Base-by-base conservation (phyloP, 2,329 filamentous ascomycete genomes). In the Microcyclosporella mali region DNA sequence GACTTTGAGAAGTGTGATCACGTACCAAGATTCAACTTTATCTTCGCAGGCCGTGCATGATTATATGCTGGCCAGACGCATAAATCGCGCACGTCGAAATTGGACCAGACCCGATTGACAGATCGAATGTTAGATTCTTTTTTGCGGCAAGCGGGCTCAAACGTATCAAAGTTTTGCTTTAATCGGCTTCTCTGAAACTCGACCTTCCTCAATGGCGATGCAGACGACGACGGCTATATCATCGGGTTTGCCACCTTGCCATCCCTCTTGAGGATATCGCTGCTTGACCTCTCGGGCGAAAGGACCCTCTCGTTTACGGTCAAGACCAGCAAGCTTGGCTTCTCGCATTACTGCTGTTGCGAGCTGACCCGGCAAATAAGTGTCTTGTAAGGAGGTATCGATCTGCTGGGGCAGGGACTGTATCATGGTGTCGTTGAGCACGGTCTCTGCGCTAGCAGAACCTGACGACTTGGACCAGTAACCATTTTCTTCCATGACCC, bases 261-360 rank as follows among this genome's bases (percentile, higher is more conserved):
- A 98, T 45, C 81, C 79, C 65, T 97, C 90, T 29, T 82, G 73
- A 0, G 92, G 90, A 56, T 86, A 94, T 60, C 85, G 82, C 59
- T 82, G 85, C 62, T 92, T 87, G 15, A 95, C 88, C 65, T 95
- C 88, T 66, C 87, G 95, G 31, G 92, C 88, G 65, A 98, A 98
- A 0, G 92, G 92, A 0, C 90, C 88, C 63, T 97, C 86, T 40
- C 86, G 71, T 58, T 84, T 87, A 37, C 75, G 78, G 66, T 95
- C 88, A 45, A 86, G 66, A 60, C 89, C 94, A 6, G 89, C 88
- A 6, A 78, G 71, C 67, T 95, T 95, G 4, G 92, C 90, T 40
- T 88, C 85, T 8, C 76, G 73, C 12, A 87, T 83, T 44, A 98
- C 82, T 28, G 85, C 82, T 2, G 82, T 79, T 0, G 92, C 90